A percentile compares a stretch with the other conserved stretches of the same genome.
Evolutionary conservation across 139 green algal species (phyloP).

Genomic region (Monoraphidium neglectum): DNA sequence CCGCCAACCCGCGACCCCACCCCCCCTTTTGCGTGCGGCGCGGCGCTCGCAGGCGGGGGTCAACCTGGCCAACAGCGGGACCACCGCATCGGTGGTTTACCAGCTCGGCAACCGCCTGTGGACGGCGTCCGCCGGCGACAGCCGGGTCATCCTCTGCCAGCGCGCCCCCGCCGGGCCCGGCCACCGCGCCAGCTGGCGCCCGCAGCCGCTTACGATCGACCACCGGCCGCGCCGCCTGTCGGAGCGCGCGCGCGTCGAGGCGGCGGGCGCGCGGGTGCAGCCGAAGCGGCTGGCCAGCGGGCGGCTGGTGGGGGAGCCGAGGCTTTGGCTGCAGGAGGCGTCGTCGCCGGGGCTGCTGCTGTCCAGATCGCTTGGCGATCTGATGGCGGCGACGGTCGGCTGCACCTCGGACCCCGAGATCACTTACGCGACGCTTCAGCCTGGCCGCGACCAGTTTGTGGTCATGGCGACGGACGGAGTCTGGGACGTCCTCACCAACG

Average conservation of each 20-base stretch:
- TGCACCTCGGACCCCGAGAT: constrained; percentile 57
- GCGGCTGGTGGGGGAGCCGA: constrained; percentile 47
- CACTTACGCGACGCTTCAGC: constrained; percentile 39
- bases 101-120: constrained; percentile 36
- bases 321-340: constrained; percentile 49
- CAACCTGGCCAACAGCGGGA: constrained; percentile 52
- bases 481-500: constrained; percentile 60
- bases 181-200: constrained; percentile 29
- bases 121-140: constrained; percentile 48
- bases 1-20: no score
- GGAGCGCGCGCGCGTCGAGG: constrained; percentile 42
- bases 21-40: no score
- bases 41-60: constrained; percentile 45
- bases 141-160: constrained; percentile 37
- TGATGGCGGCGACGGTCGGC: constrained; percentile 50
- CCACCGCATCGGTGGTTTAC: constrained; percentile 46
- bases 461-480: constrained; percentile 56
- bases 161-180: neutral
- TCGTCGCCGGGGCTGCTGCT: constrained; percentile 43
- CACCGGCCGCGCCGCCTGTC: constrained; percentile 41
- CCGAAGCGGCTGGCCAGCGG: constrained; percentile 49
- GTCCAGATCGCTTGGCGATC: constrained; percentile 49
- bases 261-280: constrained; percentile 50
- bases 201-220: constrained; percentile 48
- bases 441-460: constrained; percentile 39